A percentile compares a stretch with the other conserved stretches of the same genome.
Conservation (phyloP, 2,329 filamentous ascomycete genomes). For the Aspergillus nomiae region DNA sequence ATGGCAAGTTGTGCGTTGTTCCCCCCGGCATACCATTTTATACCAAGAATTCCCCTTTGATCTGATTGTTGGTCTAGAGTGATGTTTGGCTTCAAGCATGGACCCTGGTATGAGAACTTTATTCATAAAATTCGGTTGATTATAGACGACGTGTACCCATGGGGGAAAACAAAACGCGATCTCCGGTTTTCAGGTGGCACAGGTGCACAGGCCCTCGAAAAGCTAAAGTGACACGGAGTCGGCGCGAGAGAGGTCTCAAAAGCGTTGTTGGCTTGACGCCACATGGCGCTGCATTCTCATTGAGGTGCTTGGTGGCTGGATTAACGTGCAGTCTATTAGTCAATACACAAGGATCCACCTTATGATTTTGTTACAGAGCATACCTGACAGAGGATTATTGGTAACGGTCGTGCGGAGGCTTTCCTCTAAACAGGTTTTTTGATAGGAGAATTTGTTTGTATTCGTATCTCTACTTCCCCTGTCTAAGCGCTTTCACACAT, state of each 20-base stretch:
- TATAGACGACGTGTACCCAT: constrained; percentile 3
- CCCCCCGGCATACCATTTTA: not conserved
- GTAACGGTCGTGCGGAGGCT: not conserved
- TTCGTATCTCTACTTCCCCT: not conserved
- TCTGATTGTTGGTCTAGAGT: not conserved
- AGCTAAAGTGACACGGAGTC: not conserved
- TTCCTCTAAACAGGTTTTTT: not conserved
- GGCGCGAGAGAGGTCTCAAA: not conserved
- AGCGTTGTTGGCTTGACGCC: not conserved
- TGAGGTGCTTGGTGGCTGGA: not conserved
- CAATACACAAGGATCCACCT: not conserved
- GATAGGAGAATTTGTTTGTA: not conserved
- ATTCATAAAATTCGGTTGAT: not conserved
- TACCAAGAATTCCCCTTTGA: not conserved
- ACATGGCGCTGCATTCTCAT: not conserved
- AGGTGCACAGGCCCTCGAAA: not conserved
- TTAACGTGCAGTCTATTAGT: not conserved
- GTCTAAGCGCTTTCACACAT: no score
- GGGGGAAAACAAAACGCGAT: not conserved
- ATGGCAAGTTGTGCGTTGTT: constrained; percentile 1
- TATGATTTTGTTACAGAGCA: not conserved
- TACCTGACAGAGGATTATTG: not conserved
- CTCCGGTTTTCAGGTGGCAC: not conserved
- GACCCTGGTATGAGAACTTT: not conserved
- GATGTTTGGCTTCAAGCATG: not conserved